phyloP scores from a whole-genome alignment of 768 basidiomycete species.

The Leccinum ochraceum region DNA sequence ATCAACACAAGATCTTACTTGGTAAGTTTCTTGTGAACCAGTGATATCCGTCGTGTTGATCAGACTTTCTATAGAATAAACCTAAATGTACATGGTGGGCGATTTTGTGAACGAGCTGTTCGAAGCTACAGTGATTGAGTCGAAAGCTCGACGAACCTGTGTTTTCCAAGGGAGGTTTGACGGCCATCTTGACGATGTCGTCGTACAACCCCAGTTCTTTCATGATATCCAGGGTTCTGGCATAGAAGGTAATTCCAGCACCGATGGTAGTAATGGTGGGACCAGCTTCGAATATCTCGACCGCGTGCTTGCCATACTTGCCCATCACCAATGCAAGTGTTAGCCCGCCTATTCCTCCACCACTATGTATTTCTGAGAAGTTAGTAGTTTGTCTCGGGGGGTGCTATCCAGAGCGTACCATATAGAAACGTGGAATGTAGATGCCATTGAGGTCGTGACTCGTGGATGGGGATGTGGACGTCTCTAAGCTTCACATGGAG shows the following conservation, averaged over 20 bases:
- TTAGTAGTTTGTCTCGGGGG: neutral
- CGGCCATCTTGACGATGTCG: constrained; percentile 26
- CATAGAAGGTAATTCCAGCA: neutral
- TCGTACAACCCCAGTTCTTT: constrained; percentile 38
- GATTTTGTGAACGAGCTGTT: neutral
- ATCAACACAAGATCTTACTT: constrained; percentile 17
- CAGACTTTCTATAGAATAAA: constrained; percentile 34
- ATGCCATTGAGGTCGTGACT: neutral
- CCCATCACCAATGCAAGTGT: neutral
- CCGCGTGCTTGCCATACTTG: neutral
- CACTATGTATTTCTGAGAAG: neutral
- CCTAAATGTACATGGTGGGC: constrained; percentile 13
- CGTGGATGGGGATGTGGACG: neutral
- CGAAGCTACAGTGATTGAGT: neutral
- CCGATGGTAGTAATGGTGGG: neutral
- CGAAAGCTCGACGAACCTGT: constrained; percentile 12
- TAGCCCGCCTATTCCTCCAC: neutral
- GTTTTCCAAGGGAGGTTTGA: constrained; percentile 19
- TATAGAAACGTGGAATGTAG: neutral
- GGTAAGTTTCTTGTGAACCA: constrained; percentile 29
- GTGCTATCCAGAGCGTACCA: neutral
- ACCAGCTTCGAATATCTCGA: neutral
- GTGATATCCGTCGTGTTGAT: constrained; percentile 33
- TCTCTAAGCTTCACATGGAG: neutral
- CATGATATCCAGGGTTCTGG: neutral